Evolutionary conservation across 805 yeast genomes (phyloP), one percentile per base, ranked within the genome.

Genomic region (Blastobotrys muscicola): DNA sequence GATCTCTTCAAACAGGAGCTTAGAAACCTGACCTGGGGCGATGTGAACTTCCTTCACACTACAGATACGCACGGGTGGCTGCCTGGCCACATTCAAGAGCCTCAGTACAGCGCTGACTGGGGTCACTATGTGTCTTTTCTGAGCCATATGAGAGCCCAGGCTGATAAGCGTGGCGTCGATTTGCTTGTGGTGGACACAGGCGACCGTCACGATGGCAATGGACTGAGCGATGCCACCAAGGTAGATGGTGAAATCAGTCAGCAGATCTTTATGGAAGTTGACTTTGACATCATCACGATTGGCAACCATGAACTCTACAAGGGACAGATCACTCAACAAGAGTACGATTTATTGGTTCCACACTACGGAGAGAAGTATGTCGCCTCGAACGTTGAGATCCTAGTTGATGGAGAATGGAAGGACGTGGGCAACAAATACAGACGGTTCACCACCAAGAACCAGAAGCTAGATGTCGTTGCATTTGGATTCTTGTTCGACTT

Each of bases 11-110:
- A 20, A 20, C 26, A 20, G 26, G 26, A 9, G 15, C 20, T 14
- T 7, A 63, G 92, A 41, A 73, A 74, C n/a, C 55, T 87, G 29
- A 56, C 61, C 8, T 71, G 87, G 74, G 87, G 89, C 0, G 75
- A 80, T 44, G 45, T 92, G 38, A 90, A 92, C 64, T 85, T 92
- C 53, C 55, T 90, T 20, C 97, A 90, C 56, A 89, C 97, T 1
- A 92, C 98, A 0, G 98, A 92, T 56, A 90, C 97, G 2, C 98
- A 92, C 61, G 97, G 71, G 29, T 92, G 98, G 98, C 76, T 82
- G 50, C 79, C 90, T 4, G 97, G 97, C 0, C 98, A 90, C 65
- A 54, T 76, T 33, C 78, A 80, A 51, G 97, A 89, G 60, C 69
- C 73, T 26, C 77, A 75, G 45, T 90, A 80, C 60, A 73, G 80